A percentile compares a stretch with the other conserved stretches of the same genome.
Evolutionary conservation across 2,329 filamentous ascomycete species (phyloP).

Genomic region (Daldinia sp.): DNA sequence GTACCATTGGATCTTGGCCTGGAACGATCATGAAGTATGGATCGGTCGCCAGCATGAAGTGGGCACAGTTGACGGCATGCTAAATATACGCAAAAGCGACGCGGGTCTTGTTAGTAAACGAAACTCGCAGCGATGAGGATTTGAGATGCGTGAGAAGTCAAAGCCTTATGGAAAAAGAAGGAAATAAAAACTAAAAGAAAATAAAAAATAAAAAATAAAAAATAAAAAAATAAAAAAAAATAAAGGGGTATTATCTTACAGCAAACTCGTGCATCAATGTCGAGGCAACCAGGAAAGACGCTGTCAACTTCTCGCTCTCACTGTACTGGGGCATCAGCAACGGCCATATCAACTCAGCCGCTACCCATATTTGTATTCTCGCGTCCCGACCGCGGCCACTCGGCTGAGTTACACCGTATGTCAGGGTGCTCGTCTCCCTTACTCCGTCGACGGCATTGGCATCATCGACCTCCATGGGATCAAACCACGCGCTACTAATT

Average conservation of each 20-base stretch:
- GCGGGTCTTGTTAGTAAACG: slow-evolving; percentile 10
- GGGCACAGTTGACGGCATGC: slow-evolving; percentile 39
- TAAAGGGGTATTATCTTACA: slow-evolving; percentile 37
- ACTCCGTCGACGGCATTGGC: background rate
- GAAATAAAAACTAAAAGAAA: no score
- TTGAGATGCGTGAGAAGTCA: background rate
- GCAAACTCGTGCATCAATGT: slow-evolving; percentile 48
- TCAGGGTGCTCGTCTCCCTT: background rate
- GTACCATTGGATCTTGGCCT: slow-evolving; percentile 2
- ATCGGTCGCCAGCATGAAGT: slow-evolving; percentile 3
- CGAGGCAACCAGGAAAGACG: slow-evolving; percentile 42
- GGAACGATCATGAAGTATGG: background rate
- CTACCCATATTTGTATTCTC: slow-evolving; percentile 21
- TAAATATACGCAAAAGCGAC: slow-evolving; percentile 14
- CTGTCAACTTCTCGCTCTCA: slow-evolving; percentile 46
- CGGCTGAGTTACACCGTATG: slow-evolving; percentile 35
- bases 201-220: background rate
- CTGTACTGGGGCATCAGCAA: slow-evolving; percentile 44
- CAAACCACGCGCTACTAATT: slow-evolving; percentile 25
- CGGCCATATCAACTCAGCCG: slow-evolving; percentile 49
- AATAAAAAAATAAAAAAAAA: background rate
- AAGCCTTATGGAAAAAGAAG: no score
- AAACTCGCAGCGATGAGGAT: background rate
- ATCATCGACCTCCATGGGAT: background rate
- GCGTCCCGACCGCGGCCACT: background rate